phyloP scores from a whole-genome alignment of 2,329 filamentous ascomycete species.

The Ceratocystis lukuohia region DNA sequence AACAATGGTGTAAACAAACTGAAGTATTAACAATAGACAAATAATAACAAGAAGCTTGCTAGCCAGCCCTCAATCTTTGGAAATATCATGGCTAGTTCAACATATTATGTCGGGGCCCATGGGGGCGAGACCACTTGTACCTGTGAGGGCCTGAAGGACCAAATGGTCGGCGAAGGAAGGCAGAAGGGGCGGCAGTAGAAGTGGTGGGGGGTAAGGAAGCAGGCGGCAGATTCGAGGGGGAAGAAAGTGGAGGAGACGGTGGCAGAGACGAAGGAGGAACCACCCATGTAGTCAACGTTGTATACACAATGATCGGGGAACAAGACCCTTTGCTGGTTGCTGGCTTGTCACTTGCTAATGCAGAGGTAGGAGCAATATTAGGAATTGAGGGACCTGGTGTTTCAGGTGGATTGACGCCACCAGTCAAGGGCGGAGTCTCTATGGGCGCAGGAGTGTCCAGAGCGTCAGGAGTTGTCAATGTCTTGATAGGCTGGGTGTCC shows the following conservation, averaged over 20 bases:
- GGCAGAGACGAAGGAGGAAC: not conserved
- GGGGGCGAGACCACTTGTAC: not conserved
- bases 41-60: not conserved
- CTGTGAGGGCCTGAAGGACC: not conserved
- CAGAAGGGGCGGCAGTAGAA: not conserved
- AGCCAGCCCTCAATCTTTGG: not conserved
- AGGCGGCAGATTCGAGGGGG: not conserved
- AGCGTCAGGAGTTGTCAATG: not conserved
- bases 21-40: not conserved
- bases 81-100: not conserved
- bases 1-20: not conserved
- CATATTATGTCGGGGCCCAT: not conserved
- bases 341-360: no score
- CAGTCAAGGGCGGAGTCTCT: no score
- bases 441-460: no score
- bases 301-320: not conserved
- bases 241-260: not conserved
- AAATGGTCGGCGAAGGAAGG: not conserved
- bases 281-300: not conserved
- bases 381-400: no score
- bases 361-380: not conserved
- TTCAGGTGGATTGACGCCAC: no score
- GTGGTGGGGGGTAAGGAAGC: not conserved
- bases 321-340: not conserved
- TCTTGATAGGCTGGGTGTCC: not conserved